Percentiles rank a stretch among this genome's conserved stretches.
Conservation (phyloP, 192 early-diverging fungal genomes). For the Thoreauomyces humboldtii region DNA sequence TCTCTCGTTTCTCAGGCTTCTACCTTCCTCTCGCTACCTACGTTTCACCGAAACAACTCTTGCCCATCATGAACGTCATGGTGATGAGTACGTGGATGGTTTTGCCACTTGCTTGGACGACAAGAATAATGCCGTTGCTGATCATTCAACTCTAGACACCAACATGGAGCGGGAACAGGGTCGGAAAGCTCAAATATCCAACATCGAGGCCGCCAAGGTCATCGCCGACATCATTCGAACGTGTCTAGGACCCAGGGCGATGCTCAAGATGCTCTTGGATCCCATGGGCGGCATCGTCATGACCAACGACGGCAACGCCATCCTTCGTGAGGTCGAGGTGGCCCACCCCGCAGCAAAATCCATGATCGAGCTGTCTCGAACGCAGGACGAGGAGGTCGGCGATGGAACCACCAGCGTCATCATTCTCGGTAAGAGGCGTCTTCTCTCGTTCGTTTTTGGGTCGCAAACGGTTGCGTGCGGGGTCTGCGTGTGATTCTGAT, state of each 20-base stretch:
- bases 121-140: not conserved
- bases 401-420: conserved; percentile 99
- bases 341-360: conserved; percentile 99
- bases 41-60: too few relatives aligned
- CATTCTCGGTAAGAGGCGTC: conserved; percentile 72
- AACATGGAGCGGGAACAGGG: conserved; percentile 88
- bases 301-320: conserved; percentile 99
- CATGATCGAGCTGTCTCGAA: conserved; percentile 98
- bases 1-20: too few relatives aligned
- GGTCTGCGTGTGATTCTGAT: too few relatives aligned
- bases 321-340: conserved; percentile 97
- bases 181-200: conserved; percentile 94
- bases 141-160: conserved; percentile 26
- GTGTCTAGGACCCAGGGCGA: conserved; percentile 95
- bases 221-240: conserved; percentile 98
- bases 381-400: conserved; percentile 99
- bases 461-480: not conserved
- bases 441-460: not conserved
- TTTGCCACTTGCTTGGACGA: not conserved
- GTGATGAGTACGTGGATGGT: conserved; percentile 26
- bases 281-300: conserved; percentile 99
- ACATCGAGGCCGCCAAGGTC: conserved; percentile 97
- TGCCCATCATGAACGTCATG: conserved; percentile 29
- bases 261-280: conserved; percentile 99
- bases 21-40: too few relatives aligned